Evolutionary conservation across 2,329 filamentous ascomycete species (phyloP), one percentile per base, ranked within the genome.

Genomic region (Botryotinia calthae): DNA sequence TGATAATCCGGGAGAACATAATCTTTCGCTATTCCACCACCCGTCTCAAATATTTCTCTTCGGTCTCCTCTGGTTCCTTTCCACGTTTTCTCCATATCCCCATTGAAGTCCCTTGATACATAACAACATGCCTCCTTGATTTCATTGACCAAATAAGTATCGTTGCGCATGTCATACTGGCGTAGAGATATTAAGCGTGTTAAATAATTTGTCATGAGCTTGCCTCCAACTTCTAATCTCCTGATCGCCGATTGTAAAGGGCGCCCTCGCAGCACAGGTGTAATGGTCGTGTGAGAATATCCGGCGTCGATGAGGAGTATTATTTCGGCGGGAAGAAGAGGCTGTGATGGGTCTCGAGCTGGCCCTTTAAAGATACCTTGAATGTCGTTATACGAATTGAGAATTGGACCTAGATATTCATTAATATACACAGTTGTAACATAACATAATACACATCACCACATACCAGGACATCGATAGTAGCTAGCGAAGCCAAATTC

Each of bases 121-220:
- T 92, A 98, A 80, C 93, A 97, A 0, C 92, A 90, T 7, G 91
- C 87, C 81, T 99, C 96, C 80, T 99, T 99, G 82, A 98, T 95
- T 81, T 98, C 93, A 79, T 97, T 97, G 81, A 98, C 94, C 68
- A 98, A 91, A 81, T 97, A 91, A 0, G 93, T 91, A 78, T 99
- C 96, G 81, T 97, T 95, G 75, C 96, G 90, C 89, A 99, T 95
- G 81, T 98, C 95, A 82, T 97, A 97, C 79, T 98, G 94, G 10
- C 96, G 91, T 22, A 97, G 87, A 1, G 95, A 98, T 28, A 98
- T 89, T 25, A 97, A 87, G 72, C 96, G 93, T 65, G 96, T 95
- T 48, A 99, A 86, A 81, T 97, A 92, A 81, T 98, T 98, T 34
- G 95, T 98, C 75, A 99, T 84, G 69, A 97, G 88, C 82, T 97